Percentiles rank a stretch among this genome's conserved stretches.
Evolutionary conservation across 805 yeast genomes (phyloP).

Genomic region (Wickerhamiella azymoides): DNA sequence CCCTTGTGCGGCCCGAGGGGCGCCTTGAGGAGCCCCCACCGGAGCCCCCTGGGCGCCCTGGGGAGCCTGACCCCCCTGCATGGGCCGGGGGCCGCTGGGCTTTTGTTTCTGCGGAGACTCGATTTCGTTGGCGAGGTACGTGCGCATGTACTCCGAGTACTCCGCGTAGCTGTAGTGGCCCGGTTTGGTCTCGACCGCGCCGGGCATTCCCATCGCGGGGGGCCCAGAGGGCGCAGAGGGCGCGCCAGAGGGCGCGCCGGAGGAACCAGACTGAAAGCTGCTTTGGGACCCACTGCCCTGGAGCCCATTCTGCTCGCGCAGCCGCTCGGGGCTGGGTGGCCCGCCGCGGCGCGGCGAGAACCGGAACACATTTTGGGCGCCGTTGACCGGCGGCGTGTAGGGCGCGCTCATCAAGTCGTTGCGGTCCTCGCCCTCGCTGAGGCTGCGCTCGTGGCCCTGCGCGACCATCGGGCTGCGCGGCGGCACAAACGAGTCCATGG

Average conservation of each 20-base stretch:
- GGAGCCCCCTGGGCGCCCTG: not conserved
- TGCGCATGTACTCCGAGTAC: slow-evolving; percentile 20
- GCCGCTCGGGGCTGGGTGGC: too few relatives aligned
- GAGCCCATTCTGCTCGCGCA: too few relatives aligned
- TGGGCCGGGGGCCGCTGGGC: slow-evolving; percentile 3
- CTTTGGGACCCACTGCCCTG: too few relatives aligned
- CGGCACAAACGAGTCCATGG: not conserved
- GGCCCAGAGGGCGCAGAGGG: too few relatives aligned
- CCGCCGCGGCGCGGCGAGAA: too few relatives aligned
- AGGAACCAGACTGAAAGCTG: too few relatives aligned
- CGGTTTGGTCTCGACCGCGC: slow-evolving; percentile 2
- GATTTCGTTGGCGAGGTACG: slow-evolving; percentile 12
- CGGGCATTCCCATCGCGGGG: not conserved
- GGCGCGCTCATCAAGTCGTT: slow-evolving; percentile 17
- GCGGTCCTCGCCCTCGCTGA: slow-evolving; percentile 25
- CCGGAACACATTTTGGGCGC: not conserved
- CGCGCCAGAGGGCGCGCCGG: too few relatives aligned
- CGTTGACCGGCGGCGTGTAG: not conserved
- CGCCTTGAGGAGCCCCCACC: not conserved
- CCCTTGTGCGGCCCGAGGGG: too few relatives aligned
- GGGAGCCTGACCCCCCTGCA: not conserved
- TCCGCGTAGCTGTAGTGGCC: slow-evolving; percentile 19
- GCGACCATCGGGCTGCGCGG: not conserved
- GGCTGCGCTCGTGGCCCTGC: slow-evolving; percentile 22
- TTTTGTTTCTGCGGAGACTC: slow-evolving; percentile 4